These are phyloP conservation scores for Lipomyces starkeyi DNA, from an alignment of 805 yeast species.

Conservation along the genomic window DNA sequence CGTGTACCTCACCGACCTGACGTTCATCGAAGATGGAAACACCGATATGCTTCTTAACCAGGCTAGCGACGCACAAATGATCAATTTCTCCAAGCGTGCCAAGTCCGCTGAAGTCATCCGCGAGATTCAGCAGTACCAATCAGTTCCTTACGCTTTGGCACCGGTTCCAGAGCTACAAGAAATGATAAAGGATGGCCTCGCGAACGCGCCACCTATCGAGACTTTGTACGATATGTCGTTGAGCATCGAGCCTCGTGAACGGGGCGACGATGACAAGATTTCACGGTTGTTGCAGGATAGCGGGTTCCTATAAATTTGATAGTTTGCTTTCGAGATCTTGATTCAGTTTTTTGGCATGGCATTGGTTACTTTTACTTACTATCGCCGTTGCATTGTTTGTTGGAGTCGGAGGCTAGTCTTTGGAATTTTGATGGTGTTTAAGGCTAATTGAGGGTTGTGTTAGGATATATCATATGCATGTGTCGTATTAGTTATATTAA, in stretches of 20 bases:
- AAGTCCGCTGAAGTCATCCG: slow-evolving; percentile 74
- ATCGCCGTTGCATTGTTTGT: neutral
- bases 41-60: slow-evolving; percentile 55
- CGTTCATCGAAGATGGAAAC: slow-evolving; percentile 88
- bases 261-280: slow-evolving; percentile 39
- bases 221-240: slow-evolving; percentile 79
- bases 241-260: slow-evolving; percentile 66
- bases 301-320: slow-evolving; percentile 40
- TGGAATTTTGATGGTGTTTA: neutral
- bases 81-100: slow-evolving; percentile 79
- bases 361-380: neutral
- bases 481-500: too few species aligned
- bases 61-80: slow-evolving; percentile 46
- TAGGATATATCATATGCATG: neutral
- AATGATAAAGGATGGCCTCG: slow-evolving; percentile 52
- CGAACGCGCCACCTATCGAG: slow-evolving; percentile 72
- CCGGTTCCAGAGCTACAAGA: slow-evolving; percentile 68
- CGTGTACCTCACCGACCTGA: slow-evolving; percentile 83
- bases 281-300: slow-evolving; percentile 46
- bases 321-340: neutral
- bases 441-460: neutral
- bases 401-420: neutral
- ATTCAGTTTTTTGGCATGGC: neutral
- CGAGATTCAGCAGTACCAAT: slow-evolving; percentile 75
- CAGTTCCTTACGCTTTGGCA: slow-evolving; percentile 65